Conservation (phyloP, 495 filamentous ascomycete species). For the Penicillium verhagenii region DNA sequence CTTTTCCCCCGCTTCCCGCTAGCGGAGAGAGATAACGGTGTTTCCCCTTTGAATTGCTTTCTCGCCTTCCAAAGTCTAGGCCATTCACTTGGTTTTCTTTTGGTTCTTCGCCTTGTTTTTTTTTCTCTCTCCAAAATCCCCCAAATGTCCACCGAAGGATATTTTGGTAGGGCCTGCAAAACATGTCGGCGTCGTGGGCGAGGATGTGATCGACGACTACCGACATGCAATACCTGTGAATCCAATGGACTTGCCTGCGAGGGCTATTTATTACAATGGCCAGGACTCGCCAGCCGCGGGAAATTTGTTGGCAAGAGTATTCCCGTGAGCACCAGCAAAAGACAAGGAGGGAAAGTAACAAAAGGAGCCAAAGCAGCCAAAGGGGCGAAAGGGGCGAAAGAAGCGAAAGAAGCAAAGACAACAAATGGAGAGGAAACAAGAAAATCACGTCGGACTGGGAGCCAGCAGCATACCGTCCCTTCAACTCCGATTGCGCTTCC, state of each 20-base stretch:
- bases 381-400: not conserved
- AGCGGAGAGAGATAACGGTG: too few species aligned
- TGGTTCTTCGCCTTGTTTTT: too few species aligned
- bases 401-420: not conserved
- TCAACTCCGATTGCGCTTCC: too few species aligned
- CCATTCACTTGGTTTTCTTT: too few species aligned
- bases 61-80: not conserved
- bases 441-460: not conserved
- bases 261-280: slow-evolving; percentile 6
- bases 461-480: not conserved
- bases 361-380: not conserved
- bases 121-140: not conserved
- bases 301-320: slow-evolving; percentile 6
- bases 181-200: slow-evolving; percentile 9
- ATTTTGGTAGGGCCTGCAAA: slow-evolving; percentile 10
- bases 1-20: too few species aligned
- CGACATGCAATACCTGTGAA: slow-evolving; percentile 10
- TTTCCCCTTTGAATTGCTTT: too few species aligned
- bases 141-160: slow-evolving; percentile 5
- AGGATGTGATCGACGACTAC: slow-evolving; percentile 8
- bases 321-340: not conserved
- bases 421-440: not conserved
- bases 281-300: slow-evolving; percentile 4
- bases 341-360: not conserved
- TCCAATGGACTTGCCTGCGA: slow-evolving; percentile 4